Conservation (phyloP, 331 rosid species). For the Malus hybrid region DNA sequence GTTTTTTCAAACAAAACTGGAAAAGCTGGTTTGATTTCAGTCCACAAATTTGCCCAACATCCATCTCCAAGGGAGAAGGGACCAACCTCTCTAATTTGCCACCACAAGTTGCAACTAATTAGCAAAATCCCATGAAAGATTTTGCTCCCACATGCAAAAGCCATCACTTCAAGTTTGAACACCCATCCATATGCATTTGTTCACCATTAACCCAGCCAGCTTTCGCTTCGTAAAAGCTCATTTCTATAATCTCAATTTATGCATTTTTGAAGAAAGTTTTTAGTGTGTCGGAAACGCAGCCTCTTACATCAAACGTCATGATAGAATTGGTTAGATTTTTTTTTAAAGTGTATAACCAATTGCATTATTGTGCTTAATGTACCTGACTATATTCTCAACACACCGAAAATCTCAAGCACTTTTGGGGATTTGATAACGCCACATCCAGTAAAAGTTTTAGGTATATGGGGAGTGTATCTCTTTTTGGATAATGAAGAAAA, state of each 20-base stretch:
- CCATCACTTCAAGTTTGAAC: neutral
- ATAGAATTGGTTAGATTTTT: no score
- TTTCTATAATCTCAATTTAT: neutral
- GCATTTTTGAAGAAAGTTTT: no score
- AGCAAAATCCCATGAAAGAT: neutral
- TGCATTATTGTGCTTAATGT: no score
- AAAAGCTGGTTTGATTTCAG: neutral
- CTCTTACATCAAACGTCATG: no score
- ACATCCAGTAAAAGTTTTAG: no score
- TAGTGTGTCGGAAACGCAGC: rapidly evolving
- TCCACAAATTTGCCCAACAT: neutral
- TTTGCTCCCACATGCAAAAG: neutral
- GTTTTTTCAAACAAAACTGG: neutral
- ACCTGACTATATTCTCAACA: no score
- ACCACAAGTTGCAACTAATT: neutral
- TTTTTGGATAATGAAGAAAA: no score
- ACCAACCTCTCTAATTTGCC: neutral
- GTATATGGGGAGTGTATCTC: no score
- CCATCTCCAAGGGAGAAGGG: neutral
- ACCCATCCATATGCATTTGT: neutral
- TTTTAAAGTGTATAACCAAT: no score
- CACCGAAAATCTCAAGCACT: no score
- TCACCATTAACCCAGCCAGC: neutral
- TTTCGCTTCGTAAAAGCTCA: neutral
- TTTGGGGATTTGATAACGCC: no score